Conservation (phyloP, 345 rosid genomes). For the Orychophragmus violaceus region DNA sequence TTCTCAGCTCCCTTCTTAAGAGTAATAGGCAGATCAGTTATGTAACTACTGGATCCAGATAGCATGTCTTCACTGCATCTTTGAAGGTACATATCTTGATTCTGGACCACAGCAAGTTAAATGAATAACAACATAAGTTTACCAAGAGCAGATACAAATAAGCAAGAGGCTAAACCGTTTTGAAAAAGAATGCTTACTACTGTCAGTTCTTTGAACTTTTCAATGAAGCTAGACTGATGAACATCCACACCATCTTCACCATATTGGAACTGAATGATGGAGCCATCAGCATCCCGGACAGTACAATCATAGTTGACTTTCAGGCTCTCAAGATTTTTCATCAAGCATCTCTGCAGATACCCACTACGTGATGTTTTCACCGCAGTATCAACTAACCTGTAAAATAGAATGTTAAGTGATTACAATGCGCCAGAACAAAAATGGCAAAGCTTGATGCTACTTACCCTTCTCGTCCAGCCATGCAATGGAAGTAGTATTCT, state of each 20-base stretch:
- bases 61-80: slow-evolving; percentile 36
- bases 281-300: slow-evolving; percentile 96
- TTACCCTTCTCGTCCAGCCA: slow-evolving; percentile 99
- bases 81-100: slow-evolving; percentile 55
- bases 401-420: too few relatives aligned
- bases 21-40: slow-evolving; percentile 49
- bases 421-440: too few relatives aligned
- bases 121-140: not conserved
- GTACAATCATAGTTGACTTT: slow-evolving; percentile 86
- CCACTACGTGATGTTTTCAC: slow-evolving; percentile 99
- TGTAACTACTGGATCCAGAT: slow-evolving; percentile 44
- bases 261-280: slow-evolving; percentile 82
- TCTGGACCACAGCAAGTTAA: slow-evolving; percentile 46
- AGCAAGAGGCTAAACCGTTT: slow-evolving; percentile 4
- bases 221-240: slow-evolving; percentile 72
- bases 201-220: slow-evolving; percentile 65
- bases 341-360: slow-evolving; percentile 92
- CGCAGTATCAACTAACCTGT: slow-evolving; percentile 96
- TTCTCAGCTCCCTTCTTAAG: slow-evolving; percentile 59
- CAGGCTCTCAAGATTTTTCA: slow-evolving; percentile 91
- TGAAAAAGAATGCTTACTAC: slow-evolving; percentile 40
- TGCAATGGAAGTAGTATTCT: slow-evolving; percentile 98
- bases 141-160: too few relatives aligned
- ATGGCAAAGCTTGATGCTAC: too few relatives aligned
- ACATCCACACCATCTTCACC: slow-evolving; percentile 99